Conservation (phyloP, 2,329 filamentous ascomycete genomes). For the Colletotrichum lentis region DNA sequence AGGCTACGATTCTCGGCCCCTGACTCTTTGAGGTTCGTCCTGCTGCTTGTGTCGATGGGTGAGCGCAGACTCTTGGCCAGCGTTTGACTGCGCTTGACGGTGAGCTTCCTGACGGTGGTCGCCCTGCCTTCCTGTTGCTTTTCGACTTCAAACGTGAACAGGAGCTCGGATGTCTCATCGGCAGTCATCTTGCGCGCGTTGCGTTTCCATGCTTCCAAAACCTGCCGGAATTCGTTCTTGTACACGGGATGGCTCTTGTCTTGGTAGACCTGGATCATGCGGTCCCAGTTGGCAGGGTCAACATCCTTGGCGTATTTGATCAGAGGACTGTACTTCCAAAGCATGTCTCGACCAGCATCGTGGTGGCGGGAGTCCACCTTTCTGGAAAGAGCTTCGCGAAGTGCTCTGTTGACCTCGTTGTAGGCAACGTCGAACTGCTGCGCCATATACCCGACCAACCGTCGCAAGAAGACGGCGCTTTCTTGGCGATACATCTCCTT, state of each 20-base stretch:
- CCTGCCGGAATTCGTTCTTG: slow-evolving; percentile 81
- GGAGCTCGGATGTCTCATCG: slow-evolving; percentile 76
- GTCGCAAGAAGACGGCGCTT: slow-evolving; percentile 77
- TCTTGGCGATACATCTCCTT: slow-evolving; percentile 86
- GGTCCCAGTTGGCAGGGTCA: slow-evolving; percentile 82
- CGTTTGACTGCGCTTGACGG: slow-evolving; percentile 92
- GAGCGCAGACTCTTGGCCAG: slow-evolving; percentile 77
- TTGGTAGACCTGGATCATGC: slow-evolving; percentile 81
- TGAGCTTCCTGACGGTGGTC: slow-evolving; percentile 84
- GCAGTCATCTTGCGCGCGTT: slow-evolving; percentile 77
- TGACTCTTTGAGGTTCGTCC: slow-evolving; percentile 63
- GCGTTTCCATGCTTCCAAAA: slow-evolving; percentile 80
- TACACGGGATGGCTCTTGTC: slow-evolving; percentile 79
- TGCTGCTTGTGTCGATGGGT: slow-evolving; percentile 67
- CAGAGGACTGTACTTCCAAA: slow-evolving; percentile 90
- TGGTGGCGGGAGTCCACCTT: slow-evolving; percentile 78
- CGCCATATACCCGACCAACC: slow-evolving; percentile 83
- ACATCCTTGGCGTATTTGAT: slow-evolving; percentile 89
- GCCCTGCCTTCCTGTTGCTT: slow-evolving; percentile 84
- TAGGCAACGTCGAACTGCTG: slow-evolving; percentile 81
- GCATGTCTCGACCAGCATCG: slow-evolving; percentile 72
- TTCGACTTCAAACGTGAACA: slow-evolving; percentile 86
- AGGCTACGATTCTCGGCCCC: slow-evolving; percentile 71
- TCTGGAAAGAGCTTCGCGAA: slow-evolving; percentile 67
- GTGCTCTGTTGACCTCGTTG: slow-evolving; percentile 70